Conservation (phyloP, 2,329 filamentous ascomycete genomes). For the Colletotrichum sp. region DNA sequence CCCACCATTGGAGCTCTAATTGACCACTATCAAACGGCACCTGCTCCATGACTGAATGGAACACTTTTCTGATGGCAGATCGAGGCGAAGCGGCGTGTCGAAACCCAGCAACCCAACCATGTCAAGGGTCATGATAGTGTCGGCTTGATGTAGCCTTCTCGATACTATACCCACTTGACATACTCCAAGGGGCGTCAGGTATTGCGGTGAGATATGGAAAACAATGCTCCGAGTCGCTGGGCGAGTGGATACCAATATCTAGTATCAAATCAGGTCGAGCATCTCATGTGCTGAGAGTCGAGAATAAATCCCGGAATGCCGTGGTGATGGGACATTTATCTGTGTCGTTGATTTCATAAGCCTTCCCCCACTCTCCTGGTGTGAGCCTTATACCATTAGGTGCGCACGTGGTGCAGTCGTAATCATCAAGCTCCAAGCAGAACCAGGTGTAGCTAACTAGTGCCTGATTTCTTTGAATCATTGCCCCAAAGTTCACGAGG, state of each 20-base stretch:
- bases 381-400: neutral
- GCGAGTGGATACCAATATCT: constrained; percentile 35
- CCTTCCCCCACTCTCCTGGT: neutral
- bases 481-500: constrained; percentile 29
- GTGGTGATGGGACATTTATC: constrained; percentile 22
- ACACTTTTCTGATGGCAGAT: constrained; percentile 25
- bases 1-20: constrained; percentile 28
- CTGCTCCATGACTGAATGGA: constrained; percentile 23
- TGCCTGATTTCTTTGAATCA: constrained; percentile 31
- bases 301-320: constrained; percentile 27
- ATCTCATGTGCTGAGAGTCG: constrained; percentile 31
- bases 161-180: neutral
- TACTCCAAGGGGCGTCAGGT: constrained; percentile 24
- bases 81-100: constrained; percentile 15
- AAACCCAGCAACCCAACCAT: constrained; percentile 27
- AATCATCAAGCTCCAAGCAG: constrained; percentile 32
- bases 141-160: neutral
- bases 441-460: constrained; percentile 33
- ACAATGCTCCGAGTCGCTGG: constrained; percentile 34
- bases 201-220: constrained; percentile 32
- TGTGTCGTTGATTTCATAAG: constrained; percentile 13
- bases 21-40: constrained; percentile 25
- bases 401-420: constrained; percentile 28
- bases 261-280: constrained; percentile 27
- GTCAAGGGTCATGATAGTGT: constrained; percentile 16